phyloP scores from a whole-genome alignment of 495 filamentous ascomycete species.

The Penicillium canariense region DNA sequence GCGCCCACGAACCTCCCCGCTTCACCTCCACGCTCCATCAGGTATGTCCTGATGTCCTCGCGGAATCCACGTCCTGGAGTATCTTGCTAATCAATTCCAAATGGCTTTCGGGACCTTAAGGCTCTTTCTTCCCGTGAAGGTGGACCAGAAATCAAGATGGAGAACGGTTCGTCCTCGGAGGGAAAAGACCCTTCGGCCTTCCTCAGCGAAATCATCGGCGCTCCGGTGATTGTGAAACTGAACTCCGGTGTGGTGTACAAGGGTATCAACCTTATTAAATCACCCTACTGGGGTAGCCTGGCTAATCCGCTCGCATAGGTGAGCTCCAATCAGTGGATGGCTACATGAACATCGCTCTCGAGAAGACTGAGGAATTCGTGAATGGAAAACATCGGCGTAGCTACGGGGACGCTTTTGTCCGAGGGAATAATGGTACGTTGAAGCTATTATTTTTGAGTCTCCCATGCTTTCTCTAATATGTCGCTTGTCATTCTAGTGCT shows the following conservation, averaged over 20 bases:
- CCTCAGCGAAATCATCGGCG: conserved; percentile 86
- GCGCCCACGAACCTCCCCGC: not conserved
- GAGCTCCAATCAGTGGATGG: conserved; percentile 96
- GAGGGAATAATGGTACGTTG: conserved; percentile 86
- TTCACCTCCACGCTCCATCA: not conserved
- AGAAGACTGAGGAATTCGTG: conserved; percentile 89
- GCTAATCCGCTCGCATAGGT: conserved; percentile 48
- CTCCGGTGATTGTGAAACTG: conserved; percentile 88
- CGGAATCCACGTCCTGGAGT: not conserved
- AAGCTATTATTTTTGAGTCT: not conserved
- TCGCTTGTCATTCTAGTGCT: conserved; percentile 29
- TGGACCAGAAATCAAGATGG: conserved; percentile 52
- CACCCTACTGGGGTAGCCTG: not conserved
- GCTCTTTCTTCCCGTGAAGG: not conserved
- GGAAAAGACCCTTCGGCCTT: conserved; percentile 89
- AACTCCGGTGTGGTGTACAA: conserved; percentile 96
- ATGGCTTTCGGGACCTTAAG: not conserved
- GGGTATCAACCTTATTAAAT: conserved; percentile 50
- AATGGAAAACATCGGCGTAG: conserved; percentile 74
- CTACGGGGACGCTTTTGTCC: conserved; percentile 94
- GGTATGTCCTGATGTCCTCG: conserved; percentile 9
- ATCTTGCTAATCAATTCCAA: not conserved
- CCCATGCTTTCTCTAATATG: not conserved
- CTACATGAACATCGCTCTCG: conserved; percentile 98
- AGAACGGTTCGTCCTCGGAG: conserved; percentile 65